Percentiles rank a stretch among this genome's conserved stretches.
phyloP scores from a whole-genome alignment of 2,329 filamentous ascomycete species.

The Aspergillus sp. region DNA sequence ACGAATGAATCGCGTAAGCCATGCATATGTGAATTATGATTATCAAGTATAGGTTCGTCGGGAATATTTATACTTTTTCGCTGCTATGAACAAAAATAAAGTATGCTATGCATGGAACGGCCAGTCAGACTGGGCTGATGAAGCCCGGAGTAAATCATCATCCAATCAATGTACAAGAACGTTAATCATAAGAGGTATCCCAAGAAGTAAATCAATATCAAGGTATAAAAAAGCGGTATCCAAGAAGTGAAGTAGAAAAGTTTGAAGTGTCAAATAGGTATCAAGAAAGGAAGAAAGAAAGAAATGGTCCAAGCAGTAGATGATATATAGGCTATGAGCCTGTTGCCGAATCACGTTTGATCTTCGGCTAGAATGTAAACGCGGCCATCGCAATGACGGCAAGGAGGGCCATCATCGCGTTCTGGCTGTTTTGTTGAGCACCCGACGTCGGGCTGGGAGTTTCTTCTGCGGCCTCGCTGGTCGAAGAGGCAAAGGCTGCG shows the following conservation, averaged over 20 bases:
- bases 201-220: slow-evolving; percentile 11
- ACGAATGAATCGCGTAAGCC: neutral
- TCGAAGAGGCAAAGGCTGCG: slow-evolving; percentile 13
- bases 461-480: slow-evolving; percentile 11
- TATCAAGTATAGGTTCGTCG: neutral
- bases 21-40: neutral
- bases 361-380: slow-evolving; percentile 2
- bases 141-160: slow-evolving; percentile 11
- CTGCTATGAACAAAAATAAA: neutral
- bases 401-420: slow-evolving; percentile 23
- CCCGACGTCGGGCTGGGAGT: slow-evolving; percentile 24
- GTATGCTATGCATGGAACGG: slow-evolving; percentile 2
- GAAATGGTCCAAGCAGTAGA: neutral
- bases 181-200: slow-evolving; percentile 15
- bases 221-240: slow-evolving; percentile 8
- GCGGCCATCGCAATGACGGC: slow-evolving; percentile 24
- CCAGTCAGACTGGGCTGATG: slow-evolving; percentile 11
- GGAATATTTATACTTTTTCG: slow-evolving; percentile 1
- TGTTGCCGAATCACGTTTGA: neutral
- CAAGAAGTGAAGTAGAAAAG: neutral
- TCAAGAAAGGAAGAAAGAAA: neutral
- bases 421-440: slow-evolving; percentile 17
- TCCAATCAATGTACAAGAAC: slow-evolving; percentile 17
- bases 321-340: neutral
- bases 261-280: neutral